Evolutionary conservation across 345 rosid genomes (phyloP).

Genomic region (Gossypium sturtianum): DNA sequence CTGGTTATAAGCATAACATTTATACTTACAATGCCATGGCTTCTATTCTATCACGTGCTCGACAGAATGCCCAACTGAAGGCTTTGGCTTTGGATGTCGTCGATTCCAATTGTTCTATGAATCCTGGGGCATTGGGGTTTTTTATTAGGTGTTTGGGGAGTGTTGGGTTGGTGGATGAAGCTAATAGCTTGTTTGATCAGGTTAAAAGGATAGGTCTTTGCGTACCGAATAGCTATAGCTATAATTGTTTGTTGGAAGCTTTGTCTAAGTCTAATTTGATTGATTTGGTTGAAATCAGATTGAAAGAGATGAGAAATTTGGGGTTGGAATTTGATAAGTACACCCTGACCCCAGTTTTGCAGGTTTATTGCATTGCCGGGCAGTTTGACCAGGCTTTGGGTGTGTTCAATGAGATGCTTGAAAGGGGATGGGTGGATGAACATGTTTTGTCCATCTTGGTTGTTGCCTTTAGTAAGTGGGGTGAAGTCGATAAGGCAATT

Average conservation of each 20-base stretch:
- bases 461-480: constrained; percentile 59
- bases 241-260: constrained; percentile 78
- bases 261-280: constrained; percentile 44
- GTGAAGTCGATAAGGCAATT: constrained; percentile 66
- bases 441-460: constrained; percentile 53
- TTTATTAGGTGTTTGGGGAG: constrained; percentile 70
- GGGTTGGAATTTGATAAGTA: constrained; percentile 56
- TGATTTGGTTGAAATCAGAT: constrained; percentile 55
- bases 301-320: constrained; percentile 55
- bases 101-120: constrained; percentile 50
- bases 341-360: constrained; percentile 73
- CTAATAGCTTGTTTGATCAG: constrained; percentile 59
- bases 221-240: constrained; percentile 55
- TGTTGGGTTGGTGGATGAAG: constrained; percentile 63
- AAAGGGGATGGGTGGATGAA: constrained; percentile 63
- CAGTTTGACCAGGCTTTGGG: constrained; percentile 43
- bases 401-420: constrained; percentile 48
- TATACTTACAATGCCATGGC: constrained; percentile 89
- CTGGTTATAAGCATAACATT: constrained; percentile 54
- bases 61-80: constrained; percentile 71
- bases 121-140: constrained; percentile 77
- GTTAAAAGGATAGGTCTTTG: constrained; percentile 51
- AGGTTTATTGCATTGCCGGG: constrained; percentile 57
- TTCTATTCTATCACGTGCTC: constrained; percentile 80
- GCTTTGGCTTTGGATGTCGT: constrained; percentile 39